phyloP scores from a whole-genome alignment of 345 rosid species.

The Cardamine chenopodiifolia region DNA sequence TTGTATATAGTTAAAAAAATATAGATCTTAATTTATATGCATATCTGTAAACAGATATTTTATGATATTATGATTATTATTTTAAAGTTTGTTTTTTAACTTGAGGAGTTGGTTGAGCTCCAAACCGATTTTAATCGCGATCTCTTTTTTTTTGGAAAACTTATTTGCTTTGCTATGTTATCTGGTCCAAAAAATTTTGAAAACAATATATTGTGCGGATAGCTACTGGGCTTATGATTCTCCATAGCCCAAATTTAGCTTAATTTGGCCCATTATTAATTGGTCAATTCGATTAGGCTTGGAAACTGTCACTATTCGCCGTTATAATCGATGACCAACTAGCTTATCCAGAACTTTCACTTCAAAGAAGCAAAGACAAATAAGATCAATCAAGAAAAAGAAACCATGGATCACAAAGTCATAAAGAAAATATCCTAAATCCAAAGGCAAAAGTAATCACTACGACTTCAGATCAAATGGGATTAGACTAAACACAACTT shows the following conservation, averaged over 20 bases:
- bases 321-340: too few species aligned
- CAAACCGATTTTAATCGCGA: not conserved
- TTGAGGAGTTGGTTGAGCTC: not conserved
- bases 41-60: too few species aligned
- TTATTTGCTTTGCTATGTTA: too few species aligned
- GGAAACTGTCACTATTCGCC: not conserved
- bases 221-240: not conserved
- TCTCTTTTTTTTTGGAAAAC: not conserved
- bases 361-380: not conserved
- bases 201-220: not conserved
- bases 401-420: too few species aligned
- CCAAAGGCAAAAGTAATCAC: too few species aligned
- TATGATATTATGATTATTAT: not conserved
- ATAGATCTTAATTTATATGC: not conserved
- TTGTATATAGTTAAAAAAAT: not conserved
- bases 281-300: not conserved
- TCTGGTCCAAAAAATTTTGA: not conserved
- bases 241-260: not conserved
- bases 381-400: not conserved
- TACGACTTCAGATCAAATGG: not conserved
- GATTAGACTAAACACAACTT: conserved; percentile 17
- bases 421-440: too few species aligned
- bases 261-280: not conserved
- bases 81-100: not conserved
- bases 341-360: too few species aligned